Evolutionary conservation across 1,284 basidiomycete genomes (phyloP).

Genomic region (Megacollybia platyphylla): DNA sequence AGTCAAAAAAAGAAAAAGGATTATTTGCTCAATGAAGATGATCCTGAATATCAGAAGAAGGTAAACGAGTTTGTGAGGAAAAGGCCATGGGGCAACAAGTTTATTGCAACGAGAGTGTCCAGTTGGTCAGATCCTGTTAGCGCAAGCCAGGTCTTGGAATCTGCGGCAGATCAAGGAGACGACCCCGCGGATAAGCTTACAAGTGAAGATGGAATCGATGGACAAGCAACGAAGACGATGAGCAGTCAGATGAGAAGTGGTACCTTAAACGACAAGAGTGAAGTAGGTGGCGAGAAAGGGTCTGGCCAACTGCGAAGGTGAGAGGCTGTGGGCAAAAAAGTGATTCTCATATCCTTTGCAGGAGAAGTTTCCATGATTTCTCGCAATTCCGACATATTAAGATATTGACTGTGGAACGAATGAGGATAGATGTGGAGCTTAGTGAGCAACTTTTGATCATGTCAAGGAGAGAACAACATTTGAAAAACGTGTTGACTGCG

Average conservation of each 20-base stretch:
- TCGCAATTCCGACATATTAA: slow-evolving; percentile 27
- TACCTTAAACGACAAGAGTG: not conserved
- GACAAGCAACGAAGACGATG: slow-evolving; percentile 1
- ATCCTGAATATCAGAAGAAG: not conserved
- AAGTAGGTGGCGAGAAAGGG: slow-evolving; percentile 7
- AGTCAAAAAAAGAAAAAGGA: not conserved
- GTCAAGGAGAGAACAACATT: slow-evolving; percentile 46
- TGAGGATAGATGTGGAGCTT: slow-evolving; percentile 69
- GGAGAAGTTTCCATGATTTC: slow-evolving; percentile 53
- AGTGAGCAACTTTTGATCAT: slow-evolving; percentile 60
- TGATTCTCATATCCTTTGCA: not conserved
- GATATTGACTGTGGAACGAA: slow-evolving; percentile 42
- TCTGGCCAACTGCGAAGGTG: slow-evolving; percentile 7
- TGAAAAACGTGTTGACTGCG: slow-evolving; percentile 29
- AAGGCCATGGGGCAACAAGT: not conserved
- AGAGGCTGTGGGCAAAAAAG: not conserved
- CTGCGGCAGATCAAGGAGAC: not conserved
- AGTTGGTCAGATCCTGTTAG: slow-evolving; percentile 43
- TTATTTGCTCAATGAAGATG: not conserved
- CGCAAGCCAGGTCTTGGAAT: slow-evolving; percentile 16
- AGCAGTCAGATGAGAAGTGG: slow-evolving; percentile 1
- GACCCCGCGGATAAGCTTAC: not conserved
- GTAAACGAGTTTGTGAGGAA: not conserved
- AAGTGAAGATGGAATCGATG: not conserved
- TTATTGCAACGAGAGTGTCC: slow-evolving; percentile 19